phyloP scores from a whole-genome alignment of 331 rosid species.

The Quercus phellos region DNA sequence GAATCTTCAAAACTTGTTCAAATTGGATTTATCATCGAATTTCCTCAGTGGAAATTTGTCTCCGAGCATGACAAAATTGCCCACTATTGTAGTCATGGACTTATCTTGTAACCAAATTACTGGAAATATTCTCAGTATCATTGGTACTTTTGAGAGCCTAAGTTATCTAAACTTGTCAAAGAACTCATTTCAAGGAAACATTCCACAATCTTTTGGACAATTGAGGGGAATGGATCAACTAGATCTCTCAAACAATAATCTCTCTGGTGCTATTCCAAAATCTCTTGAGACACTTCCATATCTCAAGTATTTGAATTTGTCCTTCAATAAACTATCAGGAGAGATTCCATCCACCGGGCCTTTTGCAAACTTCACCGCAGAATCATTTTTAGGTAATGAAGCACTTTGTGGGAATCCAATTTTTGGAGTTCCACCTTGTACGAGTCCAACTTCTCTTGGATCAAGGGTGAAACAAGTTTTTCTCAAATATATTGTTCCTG shows the following conservation, averaged over 20 bases:
- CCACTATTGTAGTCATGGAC: too few relatives aligned
- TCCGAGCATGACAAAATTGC: too few relatives aligned
- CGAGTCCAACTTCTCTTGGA: neutral
- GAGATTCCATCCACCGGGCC: constrained; percentile 1
- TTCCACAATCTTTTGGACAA: too few relatives aligned
- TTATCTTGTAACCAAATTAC: too few relatives aligned
- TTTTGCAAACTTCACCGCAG: constrained; percentile 5
- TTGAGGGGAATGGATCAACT: neutral
- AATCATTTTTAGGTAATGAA: constrained; percentile 4
- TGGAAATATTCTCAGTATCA: too few relatives aligned
- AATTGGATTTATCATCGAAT: neutral
- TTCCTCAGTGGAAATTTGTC: neutral
- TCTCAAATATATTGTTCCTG: constrained; percentile 7
- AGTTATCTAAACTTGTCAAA: too few relatives aligned
- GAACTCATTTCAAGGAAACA: too few relatives aligned
- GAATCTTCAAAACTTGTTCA: neutral
- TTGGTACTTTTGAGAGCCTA: too few relatives aligned
- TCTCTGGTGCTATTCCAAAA: neutral
- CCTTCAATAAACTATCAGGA: neutral
- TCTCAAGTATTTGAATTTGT: constrained; percentile 10
- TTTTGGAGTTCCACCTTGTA: neutral
- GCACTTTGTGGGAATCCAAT: constrained; percentile 5
- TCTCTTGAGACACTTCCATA: constrained; percentile 1
- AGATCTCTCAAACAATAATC: constrained; percentile 4
- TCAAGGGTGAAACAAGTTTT: neutral